phyloP scores from a whole-genome alignment of 106 monocot genomes.

The Iris macrosiphon region DNA sequence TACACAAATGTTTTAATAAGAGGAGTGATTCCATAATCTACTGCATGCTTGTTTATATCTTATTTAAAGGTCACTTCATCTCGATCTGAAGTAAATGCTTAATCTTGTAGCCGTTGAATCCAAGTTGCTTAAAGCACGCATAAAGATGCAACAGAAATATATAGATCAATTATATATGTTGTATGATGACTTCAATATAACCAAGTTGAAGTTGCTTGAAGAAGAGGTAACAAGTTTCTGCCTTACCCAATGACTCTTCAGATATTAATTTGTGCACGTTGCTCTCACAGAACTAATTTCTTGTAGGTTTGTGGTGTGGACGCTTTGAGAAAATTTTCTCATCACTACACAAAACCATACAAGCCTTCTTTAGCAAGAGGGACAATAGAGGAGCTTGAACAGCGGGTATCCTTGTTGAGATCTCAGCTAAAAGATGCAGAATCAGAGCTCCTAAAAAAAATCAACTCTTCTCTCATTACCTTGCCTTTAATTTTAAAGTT shows the following conservation, averaged over 20 bases:
- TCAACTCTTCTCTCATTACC: too few species aligned
- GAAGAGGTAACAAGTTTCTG: slow-evolving; percentile 54
- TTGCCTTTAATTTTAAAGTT: too few species aligned
- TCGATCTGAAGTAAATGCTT: too few species aligned
- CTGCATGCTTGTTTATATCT: too few species aligned
- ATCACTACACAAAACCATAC: slow-evolving; percentile 59
- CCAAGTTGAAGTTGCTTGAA: slow-evolving; percentile 79
- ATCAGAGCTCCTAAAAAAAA: slow-evolving; percentile 42
- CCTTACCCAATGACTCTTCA: too few species aligned
- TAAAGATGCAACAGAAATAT: slow-evolving; percentile 90
- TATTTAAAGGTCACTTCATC: too few species aligned
- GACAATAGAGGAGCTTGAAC: slow-evolving; percentile 62
- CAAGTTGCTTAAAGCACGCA: slow-evolving; percentile 70
- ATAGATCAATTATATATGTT: slow-evolving; percentile 86
- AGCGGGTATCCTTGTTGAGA: slow-evolving; percentile 46
- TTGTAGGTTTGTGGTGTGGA: slow-evolving; percentile 72
- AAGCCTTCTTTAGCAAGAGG: slow-evolving; percentile 42
- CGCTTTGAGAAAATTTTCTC: slow-evolving; percentile 67
- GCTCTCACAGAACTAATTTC: too few species aligned
- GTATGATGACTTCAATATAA: slow-evolving; percentile 92
- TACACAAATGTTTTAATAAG: too few species aligned
- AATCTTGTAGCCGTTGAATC: slow-evolving; percentile 54
- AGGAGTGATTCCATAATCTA: too few species aligned
- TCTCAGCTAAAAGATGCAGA: slow-evolving; percentile 60
- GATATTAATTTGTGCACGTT: too few species aligned